Base-by-base conservation (phyloP, 371 early-diverging fungal species). In the Mortierella sp. region DNA sequence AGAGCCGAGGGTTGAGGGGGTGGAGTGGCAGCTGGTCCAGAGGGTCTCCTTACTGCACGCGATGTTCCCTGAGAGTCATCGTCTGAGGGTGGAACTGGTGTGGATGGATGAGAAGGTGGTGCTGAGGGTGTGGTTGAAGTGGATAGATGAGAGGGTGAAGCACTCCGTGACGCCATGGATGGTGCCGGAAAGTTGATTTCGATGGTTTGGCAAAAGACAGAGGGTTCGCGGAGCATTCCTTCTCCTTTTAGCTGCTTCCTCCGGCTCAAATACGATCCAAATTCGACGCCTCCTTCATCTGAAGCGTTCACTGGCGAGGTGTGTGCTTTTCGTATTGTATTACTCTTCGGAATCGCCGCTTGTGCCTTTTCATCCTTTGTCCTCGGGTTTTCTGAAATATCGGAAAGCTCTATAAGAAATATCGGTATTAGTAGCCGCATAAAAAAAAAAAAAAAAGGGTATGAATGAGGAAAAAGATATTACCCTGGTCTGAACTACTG, bases 111-210 rank as follows among this genome's bases (percentile, higher is more conserved):
- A 11, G 57, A 21, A 1, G 64, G 47, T 21, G 50, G 19, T 16
- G 57, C 19, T 21, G 57, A 21, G 0, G 64, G 47, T 21, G 50
- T 14, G 12, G 57, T 25, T 21, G 64, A 29, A 2, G 48, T 16
- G 3, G 53, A 14, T 12, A 62, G 9, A 9, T 52, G 50, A 29
- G 46, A 12, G 1, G 57, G 37, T 19, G 51, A 19, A 16, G 57
- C 1, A 53, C 47, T 7, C 19, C 21, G 9, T 19, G 30, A 47
- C 6, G 56, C 15, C 28, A 56, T 25, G 16, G 60, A 4, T n/a
- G 79, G 79, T 0, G 63, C 73, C 6, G 61, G 79, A 25, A 73
- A 79, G 18, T 69, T 73, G 14, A 79, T 58, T 28, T 79, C 80
- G n/a, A 79, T 66, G 14, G 73, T 73, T 30, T 79, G 70, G 14